Evolutionary conservation across 495 filamentous ascomycete genomes (phyloP).

Genomic region (Parachaetomium inaequale): DNA sequence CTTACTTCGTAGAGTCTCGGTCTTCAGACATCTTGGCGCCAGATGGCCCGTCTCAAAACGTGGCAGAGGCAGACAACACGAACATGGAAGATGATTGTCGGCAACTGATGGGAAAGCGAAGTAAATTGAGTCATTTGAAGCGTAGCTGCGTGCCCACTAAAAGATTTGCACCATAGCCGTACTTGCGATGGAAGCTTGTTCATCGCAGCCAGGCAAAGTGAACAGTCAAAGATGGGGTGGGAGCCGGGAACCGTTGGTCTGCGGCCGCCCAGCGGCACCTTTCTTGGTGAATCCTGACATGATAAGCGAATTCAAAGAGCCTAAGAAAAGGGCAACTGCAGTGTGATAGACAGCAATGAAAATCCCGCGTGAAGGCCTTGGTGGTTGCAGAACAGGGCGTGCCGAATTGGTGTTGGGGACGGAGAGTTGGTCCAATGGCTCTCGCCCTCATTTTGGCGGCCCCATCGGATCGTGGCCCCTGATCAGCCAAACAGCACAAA

Average conservation of each 20-base stretch:
- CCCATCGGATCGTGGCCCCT: neutral
- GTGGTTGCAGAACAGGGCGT: neutral
- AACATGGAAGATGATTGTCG: neutral
- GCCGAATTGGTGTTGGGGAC: no score
- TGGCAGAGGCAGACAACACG: neutral
- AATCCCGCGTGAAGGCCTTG: no score
- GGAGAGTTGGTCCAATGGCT: slow-evolving; percentile 1
- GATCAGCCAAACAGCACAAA: neutral
- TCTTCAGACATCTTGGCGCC: slow-evolving; percentile 15
- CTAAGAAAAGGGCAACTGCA: no score
- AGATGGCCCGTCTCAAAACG: neutral
- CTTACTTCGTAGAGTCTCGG: neutral
- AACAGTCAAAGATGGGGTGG: no score
- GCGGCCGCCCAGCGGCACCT: no score
- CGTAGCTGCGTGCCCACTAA: no score
- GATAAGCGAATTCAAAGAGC: no score
- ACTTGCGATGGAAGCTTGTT: no score
- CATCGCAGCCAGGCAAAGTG: no score
- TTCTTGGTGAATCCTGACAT: no score
- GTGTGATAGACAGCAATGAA: neutral
- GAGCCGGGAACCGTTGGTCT: no score
- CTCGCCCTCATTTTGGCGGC: neutral
- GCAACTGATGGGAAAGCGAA: neutral
- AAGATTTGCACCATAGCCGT: no score
- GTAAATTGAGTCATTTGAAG: neutral